A percentile compares a stretch with the other conserved stretches of the same genome.
These are phyloP conservation scores for Huntiella bhutanensis DNA, from an alignment of 2,329 filamentous ascomycete species.

Conservation along the genomic window DNA sequence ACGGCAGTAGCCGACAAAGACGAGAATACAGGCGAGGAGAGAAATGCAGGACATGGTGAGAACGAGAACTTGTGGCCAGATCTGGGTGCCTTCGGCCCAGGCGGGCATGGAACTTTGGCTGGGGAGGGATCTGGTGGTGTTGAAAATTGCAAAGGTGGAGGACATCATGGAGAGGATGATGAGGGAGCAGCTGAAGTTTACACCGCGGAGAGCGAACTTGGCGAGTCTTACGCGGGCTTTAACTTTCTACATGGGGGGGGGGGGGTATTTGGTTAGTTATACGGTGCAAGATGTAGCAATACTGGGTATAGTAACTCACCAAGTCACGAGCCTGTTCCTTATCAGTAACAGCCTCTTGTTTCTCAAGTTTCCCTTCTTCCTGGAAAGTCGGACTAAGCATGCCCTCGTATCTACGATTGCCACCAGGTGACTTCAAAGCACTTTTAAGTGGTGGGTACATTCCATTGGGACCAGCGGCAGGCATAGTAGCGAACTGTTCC, in stretches of 20 bases:
- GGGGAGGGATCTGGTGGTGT: constrained; percentile 59
- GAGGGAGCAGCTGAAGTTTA: constrained; percentile 92
- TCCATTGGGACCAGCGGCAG: background rate
- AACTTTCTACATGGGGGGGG: constrained; percentile 45
- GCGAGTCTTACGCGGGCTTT: constrained; percentile 82
- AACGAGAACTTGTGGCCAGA: constrained; percentile 80
- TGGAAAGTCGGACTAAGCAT: constrained; percentile 79
- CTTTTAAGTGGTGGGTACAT: constrained; percentile 62
- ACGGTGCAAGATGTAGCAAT: background rate
- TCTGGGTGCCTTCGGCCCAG: constrained; percentile 62
- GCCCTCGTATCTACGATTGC: constrained; percentile 52
- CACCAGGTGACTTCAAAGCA: constrained; percentile 73
- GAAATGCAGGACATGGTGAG: constrained; percentile 65
- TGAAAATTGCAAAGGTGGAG: constrained; percentile 82
- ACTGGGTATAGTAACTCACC: constrained; percentile 37
- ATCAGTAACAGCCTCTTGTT: constrained; percentile 62
- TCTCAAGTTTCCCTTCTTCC: constrained; percentile 74
- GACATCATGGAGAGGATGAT: constrained; percentile 85
- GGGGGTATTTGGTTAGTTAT: constrained; percentile 18
- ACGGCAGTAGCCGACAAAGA: constrained; percentile 73
- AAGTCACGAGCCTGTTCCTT: constrained; percentile 75
- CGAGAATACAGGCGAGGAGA: constrained; percentile 54
- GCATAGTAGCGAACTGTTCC: constrained; percentile 3
- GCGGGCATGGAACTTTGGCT: constrained; percentile 62
- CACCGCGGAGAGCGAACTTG: constrained; percentile 83